Evolutionary conservation across 805 yeast genomes (phyloP).

Genomic region (Wickerhamomyces canadensis): DNA sequence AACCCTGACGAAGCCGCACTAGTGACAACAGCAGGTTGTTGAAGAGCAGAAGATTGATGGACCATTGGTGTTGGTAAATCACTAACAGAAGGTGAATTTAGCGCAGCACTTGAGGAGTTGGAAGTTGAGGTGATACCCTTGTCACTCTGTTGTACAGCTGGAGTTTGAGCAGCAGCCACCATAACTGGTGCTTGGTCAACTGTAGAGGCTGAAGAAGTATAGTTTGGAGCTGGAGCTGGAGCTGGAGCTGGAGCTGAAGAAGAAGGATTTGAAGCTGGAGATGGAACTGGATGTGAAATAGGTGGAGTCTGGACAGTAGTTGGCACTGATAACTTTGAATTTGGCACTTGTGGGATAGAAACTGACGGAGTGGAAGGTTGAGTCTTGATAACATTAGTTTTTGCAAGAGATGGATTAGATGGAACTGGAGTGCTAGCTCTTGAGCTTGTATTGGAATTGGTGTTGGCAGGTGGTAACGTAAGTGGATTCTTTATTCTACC

Average conservation of each 20-base stretch:
- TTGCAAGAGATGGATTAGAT: too few species aligned
- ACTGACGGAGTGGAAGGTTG: neutral
- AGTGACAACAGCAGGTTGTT: too few species aligned
- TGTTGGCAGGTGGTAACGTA: constrained; percentile 21
- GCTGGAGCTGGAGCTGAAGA: neutral
- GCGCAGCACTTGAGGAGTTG: too few species aligned
- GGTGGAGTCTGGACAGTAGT: neutral
- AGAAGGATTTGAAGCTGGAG: neutral
- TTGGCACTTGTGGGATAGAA: constrained; percentile 1
- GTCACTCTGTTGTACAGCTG: neutral
- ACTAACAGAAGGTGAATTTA: too few species aligned
- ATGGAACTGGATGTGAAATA: neutral
- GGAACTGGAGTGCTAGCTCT: constrained; percentile 14
- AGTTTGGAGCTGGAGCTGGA: neutral
- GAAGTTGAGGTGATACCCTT: neutral
- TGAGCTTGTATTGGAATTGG: constrained; percentile 13
- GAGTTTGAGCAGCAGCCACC: too few species aligned
- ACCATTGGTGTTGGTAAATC: too few species aligned
- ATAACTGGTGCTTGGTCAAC: too few species aligned
- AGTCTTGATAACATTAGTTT: too few species aligned
- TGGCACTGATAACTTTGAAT: constrained; percentile 1
- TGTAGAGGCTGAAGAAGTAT: neutral
- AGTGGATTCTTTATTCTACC: constrained; percentile 43
- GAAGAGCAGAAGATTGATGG: too few species aligned
- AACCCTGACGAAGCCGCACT: too few species aligned